These are phyloP conservation scores for Laetiporus sulphureus DNA, from an alignment of 1,284 basidiomycete genomes.

Conservation along the genomic window DNA sequence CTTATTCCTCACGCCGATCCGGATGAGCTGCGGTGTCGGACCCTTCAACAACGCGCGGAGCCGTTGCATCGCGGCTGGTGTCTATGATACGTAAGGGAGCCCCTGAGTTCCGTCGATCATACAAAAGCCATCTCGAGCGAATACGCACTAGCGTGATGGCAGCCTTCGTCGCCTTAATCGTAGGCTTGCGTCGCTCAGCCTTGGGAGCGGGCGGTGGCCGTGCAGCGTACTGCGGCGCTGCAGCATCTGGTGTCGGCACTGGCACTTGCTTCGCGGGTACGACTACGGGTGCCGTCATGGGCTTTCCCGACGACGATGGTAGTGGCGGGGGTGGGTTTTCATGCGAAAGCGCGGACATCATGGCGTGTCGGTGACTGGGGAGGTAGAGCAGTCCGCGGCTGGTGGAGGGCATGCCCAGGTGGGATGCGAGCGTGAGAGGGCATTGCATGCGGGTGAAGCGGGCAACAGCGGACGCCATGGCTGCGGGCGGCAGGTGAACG, in stretches of 20 bases:
- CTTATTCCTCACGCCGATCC: conserved; percentile 95
- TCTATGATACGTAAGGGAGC: conserved; percentile 40
- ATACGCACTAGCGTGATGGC: conserved; percentile 74
- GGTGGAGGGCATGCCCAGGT: conserved; percentile 2
- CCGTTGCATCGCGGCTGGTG: conserved; percentile 73
- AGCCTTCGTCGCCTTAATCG: conserved; percentile 72
- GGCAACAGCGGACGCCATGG: conserved; percentile 2
- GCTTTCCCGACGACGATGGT: conserved; percentile 16
- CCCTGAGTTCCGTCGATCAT: too few relatives aligned
- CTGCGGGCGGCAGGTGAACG: background rate
- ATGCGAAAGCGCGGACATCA: conserved; percentile 49
- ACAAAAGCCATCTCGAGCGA: too few relatives aligned
- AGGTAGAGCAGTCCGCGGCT: conserved; percentile 15
- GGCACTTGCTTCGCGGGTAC: conserved; percentile 34
- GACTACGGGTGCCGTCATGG: conserved; percentile 44
- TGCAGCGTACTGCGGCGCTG: conserved; percentile 64
- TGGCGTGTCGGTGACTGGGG: conserved; percentile 38
- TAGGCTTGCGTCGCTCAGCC: conserved; percentile 55
- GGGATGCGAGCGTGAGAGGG: background rate
- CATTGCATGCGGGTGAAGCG: conserved; percentile 3
- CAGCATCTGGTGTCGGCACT: conserved; percentile 43
- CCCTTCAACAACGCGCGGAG: conserved; percentile 66
- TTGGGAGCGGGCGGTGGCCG: conserved; percentile 64
- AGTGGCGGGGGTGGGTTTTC: conserved; percentile 20
- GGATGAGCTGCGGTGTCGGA: conserved; percentile 87